Evolutionary conservation across 768 basidiomycete species (phyloP), one percentile per base, ranked within the genome.

Genomic region (Boletus subcaerulescens): DNA sequence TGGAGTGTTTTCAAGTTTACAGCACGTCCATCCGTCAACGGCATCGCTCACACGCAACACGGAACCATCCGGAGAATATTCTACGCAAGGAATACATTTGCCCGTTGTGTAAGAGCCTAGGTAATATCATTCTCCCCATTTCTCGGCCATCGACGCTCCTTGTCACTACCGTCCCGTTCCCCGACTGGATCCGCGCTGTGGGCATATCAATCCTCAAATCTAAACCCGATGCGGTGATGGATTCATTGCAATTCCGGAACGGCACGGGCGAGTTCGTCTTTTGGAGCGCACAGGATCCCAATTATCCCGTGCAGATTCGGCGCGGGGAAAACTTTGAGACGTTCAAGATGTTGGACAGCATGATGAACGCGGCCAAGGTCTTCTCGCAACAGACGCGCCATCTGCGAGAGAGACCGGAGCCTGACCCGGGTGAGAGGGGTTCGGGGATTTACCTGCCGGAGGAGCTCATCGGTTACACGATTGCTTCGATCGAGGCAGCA

Each of bases 11-110:
- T 76, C 87, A 88, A 46, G 87, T 87, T 3, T 98, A 98, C 70
- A 93, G 83, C 59, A 68, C 80, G 3, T 95, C 94, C 17, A 87
- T 98, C 50, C 82, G 91, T 43, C 86, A 89, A 57, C 87, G 95
- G 13, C 93, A 96, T 66, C 82, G 89, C 9, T 79, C 87, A 0
- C 96, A 98, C 62, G 85, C 90, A 6, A 93, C 93, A 7, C 77
- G 97, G 38, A 93, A 94, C 60, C 96, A 97, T 65, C 95, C 97
- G 0, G 96, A 98, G 68, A 89, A 85, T 63, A 92, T 94, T n/a
- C 84, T 89, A 15, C 81, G 97, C 39, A 89, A 89, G 61, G 97
- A 99, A 65, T 98, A 87, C 73, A 90, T 98, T 45, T 99, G 97
- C 62, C 97, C 97, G 1, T 75, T 99, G 5, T 99, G 97, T 77